phyloP scores from a whole-genome alignment of 164 flowering plant genomes.

The Umbilicus rupestris region DNA sequence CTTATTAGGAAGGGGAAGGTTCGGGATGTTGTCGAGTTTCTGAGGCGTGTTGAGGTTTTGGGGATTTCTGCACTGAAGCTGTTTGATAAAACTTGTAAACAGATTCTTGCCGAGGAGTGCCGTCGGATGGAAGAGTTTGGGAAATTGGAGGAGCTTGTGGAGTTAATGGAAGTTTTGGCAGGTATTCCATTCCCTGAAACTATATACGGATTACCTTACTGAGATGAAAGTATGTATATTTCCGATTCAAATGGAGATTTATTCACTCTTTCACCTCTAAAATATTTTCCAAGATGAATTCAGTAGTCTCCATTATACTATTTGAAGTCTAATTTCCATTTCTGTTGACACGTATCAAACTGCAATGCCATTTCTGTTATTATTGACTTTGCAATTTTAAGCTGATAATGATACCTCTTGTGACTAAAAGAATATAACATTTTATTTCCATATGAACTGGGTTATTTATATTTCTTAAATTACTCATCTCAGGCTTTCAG shows the following conservation, averaged over 20 bases:
- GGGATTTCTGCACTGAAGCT: slow-evolving; percentile 35
- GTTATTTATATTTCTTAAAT: neutral
- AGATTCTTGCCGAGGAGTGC: slow-evolving; percentile 33
- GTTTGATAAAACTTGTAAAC: slow-evolving; percentile 31
- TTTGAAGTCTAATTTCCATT: neutral
- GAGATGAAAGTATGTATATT: neutral
- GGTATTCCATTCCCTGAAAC: slow-evolving; percentile 26
- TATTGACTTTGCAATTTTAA: neutral
- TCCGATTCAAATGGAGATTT: neutral
- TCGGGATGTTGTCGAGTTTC: slow-evolving; percentile 22
- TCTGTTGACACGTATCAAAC: neutral
- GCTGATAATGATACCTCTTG: neutral
- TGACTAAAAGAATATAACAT: neutral
- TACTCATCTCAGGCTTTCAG: slow-evolving; percentile 1
- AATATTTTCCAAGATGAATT: neutral
- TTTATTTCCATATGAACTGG: neutral
- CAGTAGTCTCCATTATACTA: neutral
- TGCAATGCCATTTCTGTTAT: neutral
- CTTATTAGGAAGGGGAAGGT: slow-evolving; percentile 28
- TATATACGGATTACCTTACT: neutral
- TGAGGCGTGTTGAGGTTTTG: slow-evolving; percentile 31
- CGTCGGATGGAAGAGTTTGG: slow-evolving; percentile 26
- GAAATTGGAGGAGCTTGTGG: slow-evolving; percentile 36
- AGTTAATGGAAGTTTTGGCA: slow-evolving; percentile 39
- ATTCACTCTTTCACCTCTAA: neutral